Evolutionary conservation across 352 stramenopile species (phyloP).

Genomic region (Pythium monospermum): DNA sequence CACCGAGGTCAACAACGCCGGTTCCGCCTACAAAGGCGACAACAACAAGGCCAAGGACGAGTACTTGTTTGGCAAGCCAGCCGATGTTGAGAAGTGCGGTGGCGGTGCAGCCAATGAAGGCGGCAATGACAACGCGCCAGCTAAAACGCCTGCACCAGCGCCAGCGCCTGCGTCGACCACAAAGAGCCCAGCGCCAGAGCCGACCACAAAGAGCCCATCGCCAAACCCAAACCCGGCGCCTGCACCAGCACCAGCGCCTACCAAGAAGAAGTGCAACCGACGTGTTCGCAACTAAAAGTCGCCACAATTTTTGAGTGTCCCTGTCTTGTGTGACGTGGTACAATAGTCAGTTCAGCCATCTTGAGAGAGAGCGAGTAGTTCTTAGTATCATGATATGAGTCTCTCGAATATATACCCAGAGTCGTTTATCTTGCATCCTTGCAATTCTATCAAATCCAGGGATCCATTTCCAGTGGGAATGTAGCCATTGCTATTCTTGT

Average conservation of each 20-base stretch:
- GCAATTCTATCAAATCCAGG: too few relatives aligned
- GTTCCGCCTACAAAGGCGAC: constrained; percentile 35
- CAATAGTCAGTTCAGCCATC: too few relatives aligned
- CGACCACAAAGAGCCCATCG: neutral
- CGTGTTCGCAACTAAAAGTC: neutral
- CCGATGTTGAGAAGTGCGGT: constrained; percentile 28
- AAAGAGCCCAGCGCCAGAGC: neutral
- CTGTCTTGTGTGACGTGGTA: neutral
- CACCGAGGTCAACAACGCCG: too few relatives aligned
- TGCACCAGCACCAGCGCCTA: neutral
- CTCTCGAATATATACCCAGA: too few relatives aligned
- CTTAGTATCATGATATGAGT: too few relatives aligned
- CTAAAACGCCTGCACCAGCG: too few relatives aligned
- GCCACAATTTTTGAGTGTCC: neutral
- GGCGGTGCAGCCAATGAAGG: constrained; percentile 1
- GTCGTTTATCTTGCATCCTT: too few relatives aligned
- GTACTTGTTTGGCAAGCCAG: constrained; percentile 42
- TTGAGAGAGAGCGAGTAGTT: too few relatives aligned
- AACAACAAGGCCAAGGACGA: constrained; percentile 32
- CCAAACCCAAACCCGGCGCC: neutral
- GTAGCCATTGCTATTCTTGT: too few relatives aligned
- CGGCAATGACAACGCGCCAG: too few relatives aligned
- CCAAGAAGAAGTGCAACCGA: neutral
- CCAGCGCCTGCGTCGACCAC: constrained; percentile 1
- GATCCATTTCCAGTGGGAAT: too few relatives aligned